phyloP scores from a whole-genome alignment of 2,329 filamentous ascomycete species.

The Claviceps sorghi region DNA sequence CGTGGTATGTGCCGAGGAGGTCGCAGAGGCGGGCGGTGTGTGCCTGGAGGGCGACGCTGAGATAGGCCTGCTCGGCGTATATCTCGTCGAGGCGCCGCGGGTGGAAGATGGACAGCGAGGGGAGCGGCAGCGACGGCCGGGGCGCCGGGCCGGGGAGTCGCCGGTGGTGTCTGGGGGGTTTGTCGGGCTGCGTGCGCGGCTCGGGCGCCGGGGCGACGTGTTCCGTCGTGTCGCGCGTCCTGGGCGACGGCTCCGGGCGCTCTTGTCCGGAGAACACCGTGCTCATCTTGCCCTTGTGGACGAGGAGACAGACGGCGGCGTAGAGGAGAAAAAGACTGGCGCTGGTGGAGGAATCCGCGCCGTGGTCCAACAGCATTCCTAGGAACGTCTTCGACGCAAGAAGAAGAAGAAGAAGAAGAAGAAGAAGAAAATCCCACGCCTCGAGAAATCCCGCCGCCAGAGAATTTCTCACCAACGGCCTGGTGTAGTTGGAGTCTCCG shows the following conservation, averaged over 20 bases:
- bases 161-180: no score
- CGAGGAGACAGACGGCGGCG: neutral
- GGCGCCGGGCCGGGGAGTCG: no score
- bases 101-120: constrained; percentile 14
- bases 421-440: no score
- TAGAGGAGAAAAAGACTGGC: neutral
- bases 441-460: no score
- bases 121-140: neutral
- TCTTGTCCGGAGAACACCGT: constrained; percentile 1
- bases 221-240: no score
- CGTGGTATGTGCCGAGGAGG: constrained; percentile 25
- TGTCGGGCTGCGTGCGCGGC: neutral
- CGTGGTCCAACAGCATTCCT: neutral
- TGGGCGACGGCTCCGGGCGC: constrained; percentile 2
- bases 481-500: no score
- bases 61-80: constrained; percentile 31
- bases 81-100: constrained; percentile 28
- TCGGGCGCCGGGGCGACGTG: no score
- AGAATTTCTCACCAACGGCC: no score
- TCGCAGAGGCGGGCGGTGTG: constrained; percentile 23
- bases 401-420: no score
- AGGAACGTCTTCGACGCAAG: no score
- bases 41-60: constrained; percentile 25
- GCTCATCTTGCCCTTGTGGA: neutral
- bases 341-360: neutral